These are phyloP conservation scores for Arabidopsis suecica DNA, from an alignment of 345 rosid species.

Conservation along the genomic window DNA sequence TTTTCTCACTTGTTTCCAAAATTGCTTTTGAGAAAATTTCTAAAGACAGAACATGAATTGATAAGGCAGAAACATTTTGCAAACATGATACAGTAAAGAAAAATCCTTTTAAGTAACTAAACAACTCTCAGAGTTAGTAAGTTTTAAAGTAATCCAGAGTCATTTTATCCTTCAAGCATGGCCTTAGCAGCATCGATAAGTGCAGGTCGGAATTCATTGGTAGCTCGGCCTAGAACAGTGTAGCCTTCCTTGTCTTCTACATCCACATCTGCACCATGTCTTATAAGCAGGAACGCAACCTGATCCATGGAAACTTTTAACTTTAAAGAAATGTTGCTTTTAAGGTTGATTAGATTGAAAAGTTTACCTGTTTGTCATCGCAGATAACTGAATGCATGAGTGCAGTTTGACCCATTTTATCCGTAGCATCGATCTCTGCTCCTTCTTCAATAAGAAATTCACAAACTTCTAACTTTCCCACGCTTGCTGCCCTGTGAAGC, in stretches of 20 bases:
- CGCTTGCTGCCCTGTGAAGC: constrained; percentile 89
- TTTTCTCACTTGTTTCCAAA: constrained; percentile 9
- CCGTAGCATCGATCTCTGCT: constrained; percentile 77
- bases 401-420: constrained; percentile 90
- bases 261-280: constrained; percentile 94
- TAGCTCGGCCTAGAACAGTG: constrained; percentile 93
- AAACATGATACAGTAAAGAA: constrained; percentile 13
- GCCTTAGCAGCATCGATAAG: constrained; percentile 78
- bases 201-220: constrained; percentile 58
- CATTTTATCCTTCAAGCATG: constrained; percentile 74
- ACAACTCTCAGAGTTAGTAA: constrained; percentile 3
- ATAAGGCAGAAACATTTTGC: background rate
- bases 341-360: background rate
- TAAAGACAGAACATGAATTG: no score
- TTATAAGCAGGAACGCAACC: constrained; percentile 80
- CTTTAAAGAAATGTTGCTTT: background rate
- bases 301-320: constrained; percentile 28
- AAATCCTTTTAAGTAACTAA: constrained; percentile 7
- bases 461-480: constrained; percentile 73
- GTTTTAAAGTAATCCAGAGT: constrained; percentile 6
- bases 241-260: constrained; percentile 92
- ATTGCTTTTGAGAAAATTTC: background rate
- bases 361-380: constrained; percentile 62
- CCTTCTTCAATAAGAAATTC: constrained; percentile 90
- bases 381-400: constrained; percentile 83